Evolutionary conservation across 129 eudicot species (phyloP), one percentile per base, ranked within the genome.

Genomic region (Chrysanthemum seticuspe): DNA sequence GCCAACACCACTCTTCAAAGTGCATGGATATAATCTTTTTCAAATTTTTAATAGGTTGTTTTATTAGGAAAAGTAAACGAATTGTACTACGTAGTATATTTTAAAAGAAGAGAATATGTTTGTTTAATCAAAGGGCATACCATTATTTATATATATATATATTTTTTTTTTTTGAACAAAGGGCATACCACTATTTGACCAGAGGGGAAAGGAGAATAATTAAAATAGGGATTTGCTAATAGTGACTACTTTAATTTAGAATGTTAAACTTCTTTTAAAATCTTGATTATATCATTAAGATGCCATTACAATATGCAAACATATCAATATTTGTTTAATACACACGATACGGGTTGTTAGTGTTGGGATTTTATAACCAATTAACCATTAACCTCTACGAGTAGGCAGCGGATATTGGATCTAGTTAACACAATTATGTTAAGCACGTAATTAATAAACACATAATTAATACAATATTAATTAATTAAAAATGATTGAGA

Each of bases 11-110:
- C 73, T 15, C 48, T 47, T 65, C 18, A 4, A 66, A 29, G 65
- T 48, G 78, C 78, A 65, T 29, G 82, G 82, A 68, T 78, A 56
- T 72, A 65, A 72, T 54, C 62, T 45, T 53, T 78, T 64, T 21
- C 15, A 10, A 78, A 71, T 52, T 63, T 21, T 71, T 71, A 21
- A 63, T 56, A 44, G 62, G 13, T 19, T 62, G 25, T 10, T 61
- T 34, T 21, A 60, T 52, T 52, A 61, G 19, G 40, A 52, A 23
- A 13, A 51, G 6, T 62, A 34, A 27, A 7, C 29, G 27, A 50
- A 15, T n/a, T 57, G 25, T 23, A 23, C 25, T 0, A 23, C 25
- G 25, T 23, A 23, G 29, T 45, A 59, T 72, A 56, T 10, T 12
- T 61, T 31, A 36, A 68, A 63, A 54, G 67, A 53, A 49, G 13